Evolutionary conservation across 306 rosid genomes (phyloP).

Genomic region (Pueraria montana): DNA sequence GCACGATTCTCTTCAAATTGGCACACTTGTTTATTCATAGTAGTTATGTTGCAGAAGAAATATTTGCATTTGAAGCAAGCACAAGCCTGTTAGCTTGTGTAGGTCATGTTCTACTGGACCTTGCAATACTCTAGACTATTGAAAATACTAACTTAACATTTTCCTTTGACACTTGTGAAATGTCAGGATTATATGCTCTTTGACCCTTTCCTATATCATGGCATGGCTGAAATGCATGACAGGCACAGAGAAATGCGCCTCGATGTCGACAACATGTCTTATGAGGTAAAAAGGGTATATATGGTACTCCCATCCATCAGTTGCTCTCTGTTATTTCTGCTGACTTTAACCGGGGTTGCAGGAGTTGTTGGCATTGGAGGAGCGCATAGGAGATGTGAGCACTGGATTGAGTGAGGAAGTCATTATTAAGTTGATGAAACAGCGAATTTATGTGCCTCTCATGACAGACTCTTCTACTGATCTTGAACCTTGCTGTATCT

Average conservation of each 20-base stretch:
- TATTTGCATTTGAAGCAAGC: slow-evolving; percentile 38
- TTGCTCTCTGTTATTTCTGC: slow-evolving; percentile 43
- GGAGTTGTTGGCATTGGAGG: slow-evolving; percentile 92
- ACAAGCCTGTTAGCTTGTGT: slow-evolving; percentile 40
- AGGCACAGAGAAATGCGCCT: slow-evolving; percentile 97
- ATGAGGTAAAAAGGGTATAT: slow-evolving; percentile 70
- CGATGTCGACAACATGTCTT: slow-evolving; percentile 95
- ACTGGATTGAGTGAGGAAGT: slow-evolving; percentile 79
- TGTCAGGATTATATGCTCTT: slow-evolving; percentile 82
- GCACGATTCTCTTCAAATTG: background rate
- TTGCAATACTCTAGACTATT: slow-evolving; percentile 27
- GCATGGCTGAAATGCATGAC: slow-evolving; percentile 87
- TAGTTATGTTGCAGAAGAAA: slow-evolving; percentile 6
- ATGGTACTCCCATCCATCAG: slow-evolving; percentile 32
- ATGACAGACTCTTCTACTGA: slow-evolving; percentile 52
- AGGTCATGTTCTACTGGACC: slow-evolving; percentile 26
- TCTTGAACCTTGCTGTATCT: slow-evolving; percentile 86
- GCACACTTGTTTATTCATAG: background rate
- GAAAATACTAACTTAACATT: slow-evolving; percentile 32
- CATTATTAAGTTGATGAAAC: slow-evolving; percentile 71
- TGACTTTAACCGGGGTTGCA: slow-evolving; percentile 52
- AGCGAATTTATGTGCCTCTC: slow-evolving; percentile 43
- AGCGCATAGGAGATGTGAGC: slow-evolving; percentile 86
- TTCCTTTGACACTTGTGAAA: slow-evolving; percentile 43
- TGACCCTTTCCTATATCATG: slow-evolving; percentile 82